These are phyloP conservation scores for Cucurbitaria berberidis DNA, from an alignment of 2,329 filamentous ascomycete species.

Conservation along the genomic window DNA sequence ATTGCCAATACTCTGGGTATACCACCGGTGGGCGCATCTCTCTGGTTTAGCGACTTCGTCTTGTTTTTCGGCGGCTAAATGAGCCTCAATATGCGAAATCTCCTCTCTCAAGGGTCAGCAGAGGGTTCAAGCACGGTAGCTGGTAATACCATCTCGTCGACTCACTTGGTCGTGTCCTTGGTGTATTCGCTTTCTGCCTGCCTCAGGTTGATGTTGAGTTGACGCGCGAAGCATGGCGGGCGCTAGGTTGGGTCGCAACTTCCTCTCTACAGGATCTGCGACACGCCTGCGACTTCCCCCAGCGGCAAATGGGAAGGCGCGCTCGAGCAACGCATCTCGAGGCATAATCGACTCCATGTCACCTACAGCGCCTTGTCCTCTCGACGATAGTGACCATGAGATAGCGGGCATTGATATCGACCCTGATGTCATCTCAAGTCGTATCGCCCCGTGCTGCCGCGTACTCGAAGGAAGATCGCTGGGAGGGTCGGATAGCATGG, in stretches of 20 bases:
- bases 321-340: conserved; percentile 1
- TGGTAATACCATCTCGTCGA: conserved; percentile 24
- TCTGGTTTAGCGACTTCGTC: conserved; percentile 19
- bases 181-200: not conserved
- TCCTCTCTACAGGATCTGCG: not conserved
- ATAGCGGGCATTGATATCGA: not conserved
- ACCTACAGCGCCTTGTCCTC: not conserved
- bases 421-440: conserved; percentile 3
- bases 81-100: conserved; percentile 2
- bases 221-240: not conserved
- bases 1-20: conserved; percentile 21
- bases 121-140: conserved; percentile 14
- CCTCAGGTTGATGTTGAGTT: not conserved
- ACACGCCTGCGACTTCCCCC: not conserved
- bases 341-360: not conserved
- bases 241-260: not conserved
- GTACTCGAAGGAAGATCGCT: not conserved
- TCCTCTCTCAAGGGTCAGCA: conserved; percentile 1
- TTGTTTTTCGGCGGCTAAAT: conserved; percentile 12
- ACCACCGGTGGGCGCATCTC: conserved; percentile 19
- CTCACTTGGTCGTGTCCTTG: conserved; percentile 2
- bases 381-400: not conserved
- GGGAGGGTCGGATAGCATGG: not conserved
- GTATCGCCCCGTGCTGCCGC: not conserved
- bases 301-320: not conserved